phyloP scores from a whole-genome alignment of 495 filamentous ascomycete species.

The Acidiella bohemica region DNA sequence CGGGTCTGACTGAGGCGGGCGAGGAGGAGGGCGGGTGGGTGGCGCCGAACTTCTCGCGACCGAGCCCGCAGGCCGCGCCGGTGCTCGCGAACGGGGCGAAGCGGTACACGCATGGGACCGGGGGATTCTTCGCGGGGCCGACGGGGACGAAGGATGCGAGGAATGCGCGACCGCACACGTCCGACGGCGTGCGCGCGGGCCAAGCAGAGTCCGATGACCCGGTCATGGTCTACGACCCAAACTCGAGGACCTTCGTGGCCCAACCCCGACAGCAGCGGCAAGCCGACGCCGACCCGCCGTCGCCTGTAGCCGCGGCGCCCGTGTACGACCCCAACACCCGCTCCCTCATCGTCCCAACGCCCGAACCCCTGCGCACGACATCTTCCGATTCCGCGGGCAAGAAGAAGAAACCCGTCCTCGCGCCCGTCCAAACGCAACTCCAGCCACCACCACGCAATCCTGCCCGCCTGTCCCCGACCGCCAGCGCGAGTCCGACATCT shows the following conservation, averaged over 20 bases:
- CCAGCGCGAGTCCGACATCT: conserved; percentile 7
- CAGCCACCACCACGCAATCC: conserved; percentile 18
- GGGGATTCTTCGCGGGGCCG: conserved; percentile 7
- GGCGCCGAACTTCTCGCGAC: conserved; percentile 67
- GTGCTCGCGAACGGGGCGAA: too few relatives aligned
- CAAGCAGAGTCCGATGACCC: conserved; percentile 2
- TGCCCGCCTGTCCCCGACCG: conserved; percentile 3
- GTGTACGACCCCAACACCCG: conserved; percentile 45
- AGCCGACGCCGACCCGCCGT: background rate
- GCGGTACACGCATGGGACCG: conserved; percentile 11
- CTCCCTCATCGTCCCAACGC: conserved; percentile 36
- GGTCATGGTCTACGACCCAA: conserved; percentile 39
- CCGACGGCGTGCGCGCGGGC: background rate
- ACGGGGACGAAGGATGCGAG: background rate
- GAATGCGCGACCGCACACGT: conserved; percentile 10
- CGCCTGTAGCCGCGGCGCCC: background rate
- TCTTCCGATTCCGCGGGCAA: conserved; percentile 31
- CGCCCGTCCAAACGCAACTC: conserved; percentile 35
- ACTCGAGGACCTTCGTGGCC: conserved; percentile 43
- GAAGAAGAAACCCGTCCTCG: conserved; percentile 28
- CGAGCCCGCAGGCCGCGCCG: too few relatives aligned
- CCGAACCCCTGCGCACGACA: background rate
- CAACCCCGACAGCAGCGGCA: conserved; percentile 16
- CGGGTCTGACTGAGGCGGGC: conserved; percentile 35
- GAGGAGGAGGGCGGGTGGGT: conserved; percentile 43